A percentile compares a stretch with the other conserved stretches of the same genome.
phyloP scores from a whole-genome alignment of 257 asterid genomes.

The Nicotiana benthamiana region DNA sequence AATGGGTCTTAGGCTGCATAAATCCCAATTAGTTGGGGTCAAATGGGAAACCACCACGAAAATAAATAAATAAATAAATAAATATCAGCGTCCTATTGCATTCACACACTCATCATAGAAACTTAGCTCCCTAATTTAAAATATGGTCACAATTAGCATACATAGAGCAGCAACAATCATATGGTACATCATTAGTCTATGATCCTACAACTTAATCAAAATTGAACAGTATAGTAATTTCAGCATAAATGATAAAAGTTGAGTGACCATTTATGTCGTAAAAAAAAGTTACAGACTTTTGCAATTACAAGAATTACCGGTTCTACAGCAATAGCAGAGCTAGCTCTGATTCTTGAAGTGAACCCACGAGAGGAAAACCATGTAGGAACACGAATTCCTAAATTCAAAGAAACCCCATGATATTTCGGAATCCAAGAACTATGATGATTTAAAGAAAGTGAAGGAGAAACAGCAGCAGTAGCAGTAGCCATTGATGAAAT shows the following conservation, averaged over 20 bases:
- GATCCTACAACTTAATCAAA: not conserved
- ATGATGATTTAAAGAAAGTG: slow-evolving; percentile 26
- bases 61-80: too few relatives aligned
- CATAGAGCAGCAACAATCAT: not conserved
- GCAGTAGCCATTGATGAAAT: slow-evolving; percentile 34
- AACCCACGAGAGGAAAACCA: slow-evolving; percentile 15
- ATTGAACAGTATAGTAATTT: too few relatives aligned
- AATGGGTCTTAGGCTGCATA: too few relatives aligned
- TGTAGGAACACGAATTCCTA: slow-evolving; percentile 18
- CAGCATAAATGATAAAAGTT: too few relatives aligned
- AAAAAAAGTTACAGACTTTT: not conserved
- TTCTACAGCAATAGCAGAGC: slow-evolving; percentile 48
- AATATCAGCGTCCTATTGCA: not conserved
- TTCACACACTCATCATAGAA: not conserved
- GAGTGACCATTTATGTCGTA: too few relatives aligned
- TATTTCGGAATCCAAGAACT: slow-evolving; percentile 18
- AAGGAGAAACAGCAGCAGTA: slow-evolving; percentile 30
- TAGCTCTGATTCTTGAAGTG: slow-evolving; percentile 41
- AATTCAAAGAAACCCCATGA: slow-evolving; percentile 21
- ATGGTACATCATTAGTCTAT: not conserved
- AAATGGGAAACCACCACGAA: too few relatives aligned
- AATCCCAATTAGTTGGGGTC: too few relatives aligned
- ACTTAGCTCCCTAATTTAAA: not conserved
- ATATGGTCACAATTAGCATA: not conserved
- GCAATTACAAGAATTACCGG: slow-evolving; percentile 33